phyloP scores from a whole-genome alignment of 2,329 filamentous ascomycete genomes.

The Achaetomium macrosporum region DNA sequence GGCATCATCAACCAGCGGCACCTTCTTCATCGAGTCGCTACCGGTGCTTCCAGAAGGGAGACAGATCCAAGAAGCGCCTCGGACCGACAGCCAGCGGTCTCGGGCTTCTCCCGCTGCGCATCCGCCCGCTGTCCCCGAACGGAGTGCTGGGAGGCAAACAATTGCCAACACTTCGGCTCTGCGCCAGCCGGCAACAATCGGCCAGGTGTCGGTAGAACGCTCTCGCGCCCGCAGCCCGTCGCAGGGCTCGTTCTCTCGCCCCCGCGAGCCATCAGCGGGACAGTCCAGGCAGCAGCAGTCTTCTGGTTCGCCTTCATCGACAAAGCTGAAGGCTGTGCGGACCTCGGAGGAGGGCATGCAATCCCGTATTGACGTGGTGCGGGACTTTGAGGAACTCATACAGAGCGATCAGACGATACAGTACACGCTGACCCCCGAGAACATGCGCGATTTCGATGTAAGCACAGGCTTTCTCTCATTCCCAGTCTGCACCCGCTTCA shows the following conservation, averaged over 20 bases:
- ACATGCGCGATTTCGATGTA: conserved; percentile 71
- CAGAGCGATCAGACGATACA: conserved; percentile 77
- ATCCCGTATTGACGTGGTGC: conserved; percentile 50
- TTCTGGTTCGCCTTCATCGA: conserved; percentile 46
- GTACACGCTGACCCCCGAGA: conserved; percentile 74
- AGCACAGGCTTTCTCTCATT: conserved; percentile 28
- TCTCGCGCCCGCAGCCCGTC: conserved; percentile 28
- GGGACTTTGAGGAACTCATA: conserved; percentile 72
- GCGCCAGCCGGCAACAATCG: conserved; percentile 29
- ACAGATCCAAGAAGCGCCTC: conserved; percentile 20
- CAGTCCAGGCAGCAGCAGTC: conserved; percentile 37
- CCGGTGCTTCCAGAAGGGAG: conserved; percentile 33
- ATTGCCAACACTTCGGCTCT: conserved; percentile 19
- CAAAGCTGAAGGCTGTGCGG: conserved; percentile 48
- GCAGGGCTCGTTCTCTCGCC: conserved; percentile 25
- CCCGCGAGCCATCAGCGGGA: conserved; percentile 14
- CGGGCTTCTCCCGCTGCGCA: conserved; percentile 12
- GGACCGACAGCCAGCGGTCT: conserved; percentile 4
- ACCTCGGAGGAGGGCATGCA: conserved; percentile 51
- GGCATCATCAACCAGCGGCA: conserved; percentile 20
- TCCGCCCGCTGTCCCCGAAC: conserved; percentile 25
- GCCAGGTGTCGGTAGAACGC: conserved; percentile 37
- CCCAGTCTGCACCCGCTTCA: not conserved
- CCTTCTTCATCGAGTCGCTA: conserved; percentile 32
- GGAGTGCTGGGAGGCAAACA: conserved; percentile 24